Base-by-base conservation (phyloP, 2,329 filamentous ascomycete genomes). In the Aspergillus caelatus region DNA sequence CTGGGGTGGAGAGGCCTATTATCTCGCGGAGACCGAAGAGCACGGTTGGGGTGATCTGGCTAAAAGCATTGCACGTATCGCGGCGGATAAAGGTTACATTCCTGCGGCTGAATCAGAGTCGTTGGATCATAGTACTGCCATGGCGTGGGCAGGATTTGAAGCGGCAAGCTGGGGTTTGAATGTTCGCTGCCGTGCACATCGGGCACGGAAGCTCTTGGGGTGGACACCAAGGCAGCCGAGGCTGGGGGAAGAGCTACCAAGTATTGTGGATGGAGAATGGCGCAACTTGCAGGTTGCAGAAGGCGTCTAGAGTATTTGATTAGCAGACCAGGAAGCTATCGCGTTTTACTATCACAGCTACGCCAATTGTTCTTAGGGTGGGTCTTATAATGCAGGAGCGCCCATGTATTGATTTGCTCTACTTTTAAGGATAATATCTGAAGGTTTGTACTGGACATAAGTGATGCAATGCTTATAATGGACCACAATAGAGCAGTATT, bases 141-240 rank as follows among this genome's bases (percentile, higher is more conserved):
- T n/a, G 19, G 14, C 26, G 6, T 56, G 16, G 36, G 65, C 65
- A 2, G 62, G 62, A 8, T 66, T 58, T 28, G 65, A 66, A 32
- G 58, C 65, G 43, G 50, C 54, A 11, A 65, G 58, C 43, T 67
- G 62, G 65, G 60, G 65, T 11, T 8, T 67, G n/a, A 67, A 67
- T 57, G n/a, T 43, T 16, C 60, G 65, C 32, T 61, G 60, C 26
- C 32, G 34, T 11, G 65, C 62, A 14, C 32, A 28, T 10, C 54
- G 62, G 12, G 60, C 60, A 9, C 48, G 52, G 21, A 56, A 59
- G 43, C 19, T 59, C 2, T 41, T 66, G 16, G 50, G 50, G 1
- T 65, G 63, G 63, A 32, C 50, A 11, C 56, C 58, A 2, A 52
- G 28, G 36, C 14, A 26, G 12, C 52, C 48, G 10, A 39, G 23